Conservation (phyloP, 225 moss, liverwort and hornwort genomes). For the Thuidium tamariscinum region DNA sequence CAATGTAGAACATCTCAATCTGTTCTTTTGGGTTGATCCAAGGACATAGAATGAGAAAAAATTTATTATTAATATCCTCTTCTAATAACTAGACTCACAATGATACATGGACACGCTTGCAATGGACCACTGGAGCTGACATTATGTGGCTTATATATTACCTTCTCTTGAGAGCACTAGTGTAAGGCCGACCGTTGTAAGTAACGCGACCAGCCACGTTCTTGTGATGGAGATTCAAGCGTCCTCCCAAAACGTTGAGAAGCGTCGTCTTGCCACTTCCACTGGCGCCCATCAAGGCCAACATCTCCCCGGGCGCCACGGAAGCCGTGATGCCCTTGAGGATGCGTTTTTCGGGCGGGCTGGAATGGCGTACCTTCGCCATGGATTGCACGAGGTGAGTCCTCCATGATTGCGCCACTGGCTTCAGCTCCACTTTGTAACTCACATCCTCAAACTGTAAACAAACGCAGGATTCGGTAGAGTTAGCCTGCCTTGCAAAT, state of each 20-base stretch:
- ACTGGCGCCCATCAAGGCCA: slow-evolving; percentile 84
- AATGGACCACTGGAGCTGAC: not conserved
- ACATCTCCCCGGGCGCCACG: slow-evolving; percentile 75
- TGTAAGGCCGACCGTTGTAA: slow-evolving; percentile 63
- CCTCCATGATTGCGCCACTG: not conserved
- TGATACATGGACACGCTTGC: not conserved
- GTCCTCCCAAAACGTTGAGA: slow-evolving; percentile 72
- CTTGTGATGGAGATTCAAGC: slow-evolving; percentile 21
- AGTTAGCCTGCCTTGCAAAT: not conserved
- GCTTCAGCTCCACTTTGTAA: slow-evolving; percentile 41
- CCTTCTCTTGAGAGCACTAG: slow-evolving; percentile 73
- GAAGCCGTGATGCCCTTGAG: slow-evolving; percentile 71
- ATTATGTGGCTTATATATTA: not conserved
- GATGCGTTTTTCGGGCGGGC: slow-evolving; percentile 36
- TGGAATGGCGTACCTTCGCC: not conserved
- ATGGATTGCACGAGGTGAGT: slow-evolving; percentile 6
- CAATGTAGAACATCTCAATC: not conserved
- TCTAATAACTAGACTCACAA: not conserved
- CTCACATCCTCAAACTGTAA: slow-evolving; percentile 38
- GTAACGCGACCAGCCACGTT: slow-evolving; percentile 47
- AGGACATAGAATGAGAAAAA: not conserved
- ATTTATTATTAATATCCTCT: too few relatives aligned
- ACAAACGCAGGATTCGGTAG: not conserved
- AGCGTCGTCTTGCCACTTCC: slow-evolving; percentile 93
- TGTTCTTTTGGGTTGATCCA: not conserved